phyloP scores from a whole-genome alignment of 1,284 basidiomycete genomes.

The Ustilago esculenta region DNA sequence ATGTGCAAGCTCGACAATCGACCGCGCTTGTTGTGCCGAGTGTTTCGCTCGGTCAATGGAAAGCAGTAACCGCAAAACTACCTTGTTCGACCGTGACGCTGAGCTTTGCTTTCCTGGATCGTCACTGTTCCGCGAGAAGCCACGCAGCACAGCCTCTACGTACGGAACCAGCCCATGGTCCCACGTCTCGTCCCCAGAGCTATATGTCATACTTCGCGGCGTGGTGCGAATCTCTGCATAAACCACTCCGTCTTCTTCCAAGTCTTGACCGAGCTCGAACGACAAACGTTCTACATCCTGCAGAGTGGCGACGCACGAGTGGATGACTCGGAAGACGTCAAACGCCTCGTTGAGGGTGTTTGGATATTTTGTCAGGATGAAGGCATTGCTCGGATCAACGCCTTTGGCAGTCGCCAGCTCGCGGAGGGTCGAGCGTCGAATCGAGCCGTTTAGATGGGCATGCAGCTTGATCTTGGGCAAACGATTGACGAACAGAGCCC shows the following conservation, averaged over 20 bases:
- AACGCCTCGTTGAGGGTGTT: constrained; percentile 41
- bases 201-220: constrained; percentile 14
- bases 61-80: constrained; percentile 25
- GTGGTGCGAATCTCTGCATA: constrained; percentile 52
- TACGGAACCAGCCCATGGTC: constrained; percentile 15
- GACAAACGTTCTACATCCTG: constrained; percentile 26
- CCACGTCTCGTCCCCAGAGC: too few species aligned
- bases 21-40: neutral
- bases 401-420: constrained; percentile 11
- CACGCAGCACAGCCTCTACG: constrained; percentile 16
- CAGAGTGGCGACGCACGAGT: constrained; percentile 26
- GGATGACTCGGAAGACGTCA: constrained; percentile 37
- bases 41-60: constrained; percentile 43
- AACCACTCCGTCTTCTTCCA: constrained; percentile 40
- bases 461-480: constrained; percentile 52
- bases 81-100: neutral
- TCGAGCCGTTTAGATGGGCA: constrained; percentile 49
- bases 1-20: constrained; percentile 24
- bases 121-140: constrained; percentile 5
- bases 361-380: constrained; percentile 19
- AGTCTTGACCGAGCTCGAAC: constrained; percentile 29
- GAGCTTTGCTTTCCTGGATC: neutral
- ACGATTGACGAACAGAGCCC: neutral
- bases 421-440: constrained; percentile 38
- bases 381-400: constrained; percentile 5